Percentiles rank a stretch among this genome's conserved stretches.
These are phyloP conservation scores for Leccinum variicolor DNA, from an alignment of 768 basidiomycete genomes.

Conservation along the genomic window DNA sequence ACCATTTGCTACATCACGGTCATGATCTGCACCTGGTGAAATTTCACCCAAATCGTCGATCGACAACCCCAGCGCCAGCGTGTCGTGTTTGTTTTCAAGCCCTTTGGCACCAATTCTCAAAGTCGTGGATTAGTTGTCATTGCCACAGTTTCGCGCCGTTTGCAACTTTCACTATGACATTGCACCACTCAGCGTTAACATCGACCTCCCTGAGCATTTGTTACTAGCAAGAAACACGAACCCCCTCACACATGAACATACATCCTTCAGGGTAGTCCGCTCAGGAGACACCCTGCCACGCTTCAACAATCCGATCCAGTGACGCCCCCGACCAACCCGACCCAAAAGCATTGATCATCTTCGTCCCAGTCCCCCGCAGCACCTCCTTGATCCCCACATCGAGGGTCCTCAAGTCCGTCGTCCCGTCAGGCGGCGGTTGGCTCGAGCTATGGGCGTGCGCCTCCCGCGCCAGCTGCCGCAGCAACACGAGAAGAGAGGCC, in stretches of 20 bases:
- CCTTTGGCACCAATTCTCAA: too few relatives aligned
- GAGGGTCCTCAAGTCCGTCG: slow-evolving; percentile 32
- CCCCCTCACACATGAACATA: background rate
- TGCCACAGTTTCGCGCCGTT: background rate
- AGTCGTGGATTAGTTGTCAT: background rate
- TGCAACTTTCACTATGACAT: too few relatives aligned
- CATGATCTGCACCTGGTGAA: background rate
- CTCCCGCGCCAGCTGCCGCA: slow-evolving; percentile 59
- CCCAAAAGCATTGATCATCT: slow-evolving; percentile 66
- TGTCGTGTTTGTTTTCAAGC: too few relatives aligned
- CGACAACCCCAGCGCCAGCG: too few relatives aligned
- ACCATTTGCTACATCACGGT: background rate
- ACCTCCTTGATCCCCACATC: slow-evolving; percentile 78
- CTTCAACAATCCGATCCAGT: slow-evolving; percentile 60
- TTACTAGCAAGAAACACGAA: background rate
- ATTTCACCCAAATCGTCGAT: too few relatives aligned
- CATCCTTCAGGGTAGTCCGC: background rate
- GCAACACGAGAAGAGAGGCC: slow-evolving; percentile 59
- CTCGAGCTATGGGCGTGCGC: slow-evolving; percentile 57
- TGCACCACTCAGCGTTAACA: background rate
- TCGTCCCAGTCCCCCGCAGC: slow-evolving; percentile 79
- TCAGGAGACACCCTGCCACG: slow-evolving; percentile 42
- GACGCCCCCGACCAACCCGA: slow-evolving; percentile 73
- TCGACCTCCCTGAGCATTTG: background rate
- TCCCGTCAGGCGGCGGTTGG: slow-evolving; percentile 51